Percentiles rank a stretch among this genome's conserved stretches.
phyloP scores from a whole-genome alignment of 2,329 filamentous ascomycete genomes.

The Fusarium protoensiforme region DNA sequence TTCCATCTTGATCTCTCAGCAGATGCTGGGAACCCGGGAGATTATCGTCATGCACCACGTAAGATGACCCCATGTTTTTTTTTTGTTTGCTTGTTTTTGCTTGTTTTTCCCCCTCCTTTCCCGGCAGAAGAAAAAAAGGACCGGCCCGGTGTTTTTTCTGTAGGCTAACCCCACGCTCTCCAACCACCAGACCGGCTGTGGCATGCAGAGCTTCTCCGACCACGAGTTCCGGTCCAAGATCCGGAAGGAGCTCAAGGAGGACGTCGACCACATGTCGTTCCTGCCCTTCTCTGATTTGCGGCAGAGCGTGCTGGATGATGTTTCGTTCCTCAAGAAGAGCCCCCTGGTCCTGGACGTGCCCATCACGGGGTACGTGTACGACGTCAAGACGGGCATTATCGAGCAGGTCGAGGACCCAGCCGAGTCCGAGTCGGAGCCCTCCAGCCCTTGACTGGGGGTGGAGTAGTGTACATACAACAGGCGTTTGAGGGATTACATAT shows the following conservation, averaged over 20 bases:
- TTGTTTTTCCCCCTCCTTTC: neutral
- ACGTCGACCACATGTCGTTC: constrained; percentile 68
- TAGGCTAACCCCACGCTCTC: constrained; percentile 20
- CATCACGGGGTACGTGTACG: constrained; percentile 81
- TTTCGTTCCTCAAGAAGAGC: constrained; percentile 69
- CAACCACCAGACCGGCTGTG: constrained; percentile 50
- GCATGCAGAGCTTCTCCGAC: constrained; percentile 77
- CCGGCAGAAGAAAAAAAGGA: constrained; percentile 2
- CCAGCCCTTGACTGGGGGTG: neutral
- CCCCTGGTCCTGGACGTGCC: constrained; percentile 70
- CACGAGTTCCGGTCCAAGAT: constrained; percentile 66
- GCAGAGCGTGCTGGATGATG: constrained; percentile 72
- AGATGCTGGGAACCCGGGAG: constrained; percentile 80
- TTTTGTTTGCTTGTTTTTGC: neutral
- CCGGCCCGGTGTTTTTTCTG: constrained; percentile 29
- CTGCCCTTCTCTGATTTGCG: constrained; percentile 73
- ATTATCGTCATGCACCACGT: constrained; percentile 78
- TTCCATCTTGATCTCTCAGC: constrained; percentile 81
- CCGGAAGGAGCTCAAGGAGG: constrained; percentile 66
- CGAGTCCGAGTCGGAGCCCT: constrained; percentile 24
- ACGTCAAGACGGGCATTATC: constrained; percentile 76
- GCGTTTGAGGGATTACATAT: neutral
- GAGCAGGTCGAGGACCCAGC: constrained; percentile 40
- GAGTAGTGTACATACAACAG: neutral
- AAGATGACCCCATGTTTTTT: constrained; percentile 21